Evolutionary conservation across 2,329 filamentous ascomycete species (phyloP).

Genomic region (Cryphonectria nitschkei): DNA sequence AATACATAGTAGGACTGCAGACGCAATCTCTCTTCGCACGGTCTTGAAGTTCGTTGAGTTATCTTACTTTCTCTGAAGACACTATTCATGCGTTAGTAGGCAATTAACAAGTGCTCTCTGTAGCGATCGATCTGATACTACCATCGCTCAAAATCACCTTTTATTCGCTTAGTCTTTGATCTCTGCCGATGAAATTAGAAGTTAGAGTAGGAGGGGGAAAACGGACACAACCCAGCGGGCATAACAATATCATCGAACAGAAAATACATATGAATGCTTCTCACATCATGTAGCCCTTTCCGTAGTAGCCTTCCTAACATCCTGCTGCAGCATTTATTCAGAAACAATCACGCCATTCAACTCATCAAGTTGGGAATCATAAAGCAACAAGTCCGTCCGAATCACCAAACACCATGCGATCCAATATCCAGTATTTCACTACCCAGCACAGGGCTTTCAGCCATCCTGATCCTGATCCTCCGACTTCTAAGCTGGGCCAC

Average conservation of each 20-base stretch:
- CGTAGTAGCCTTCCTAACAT: not conserved
- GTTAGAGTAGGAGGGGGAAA: not conserved
- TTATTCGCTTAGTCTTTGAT: too few relatives aligned
- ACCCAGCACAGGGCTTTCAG: not conserved
- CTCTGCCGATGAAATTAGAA: too few relatives aligned
- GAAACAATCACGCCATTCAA: not conserved
- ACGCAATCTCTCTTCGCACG: not conserved
- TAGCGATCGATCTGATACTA: too few relatives aligned
- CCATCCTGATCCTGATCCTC: not conserved
- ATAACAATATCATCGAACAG: too few relatives aligned
- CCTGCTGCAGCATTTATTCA: not conserved
- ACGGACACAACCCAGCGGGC: not conserved
- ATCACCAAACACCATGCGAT: slow-evolving; percentile 15
- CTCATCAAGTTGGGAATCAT: not conserved
- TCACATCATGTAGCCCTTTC: not conserved
- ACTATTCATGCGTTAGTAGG: too few relatives aligned
- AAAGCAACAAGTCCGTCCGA: slow-evolving; percentile 1
- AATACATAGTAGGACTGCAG: not conserved
- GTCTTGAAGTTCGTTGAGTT: not conserved
- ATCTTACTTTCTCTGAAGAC: too few relatives aligned
- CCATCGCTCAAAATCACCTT: too few relatives aligned
- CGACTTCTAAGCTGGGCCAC: slow-evolving; percentile 22
- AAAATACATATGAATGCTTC: too few relatives aligned
- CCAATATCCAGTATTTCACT: not conserved
- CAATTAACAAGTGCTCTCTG: not conserved